Base-by-base conservation (phyloP, 345 rosid species). In the Isatis tinctoria region DNA sequence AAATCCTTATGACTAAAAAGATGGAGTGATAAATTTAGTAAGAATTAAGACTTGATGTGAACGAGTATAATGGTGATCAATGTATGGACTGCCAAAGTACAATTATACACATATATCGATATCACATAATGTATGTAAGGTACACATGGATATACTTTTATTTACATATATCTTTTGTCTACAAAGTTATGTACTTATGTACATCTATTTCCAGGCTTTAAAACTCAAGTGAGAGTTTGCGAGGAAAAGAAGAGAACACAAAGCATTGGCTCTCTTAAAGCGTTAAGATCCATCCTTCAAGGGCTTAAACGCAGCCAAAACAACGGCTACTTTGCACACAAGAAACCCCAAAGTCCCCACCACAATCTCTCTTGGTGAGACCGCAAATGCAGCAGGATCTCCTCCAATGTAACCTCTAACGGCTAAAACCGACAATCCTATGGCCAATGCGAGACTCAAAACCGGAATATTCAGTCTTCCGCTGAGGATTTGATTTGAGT, bases 331-430 rank as follows among this genome's bases (percentile, higher is more conserved):
- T 85, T 91, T 93, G 77, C 98, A 89, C 11, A 80, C 85, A 45
- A 94, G 85, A 80, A 94, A 94, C 43, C 96, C 98, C 54, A 82
- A 54, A 91, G 84, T 86, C 30, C 98, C 98, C 3, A 77, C 69
- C 67, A 87, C n/a, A n/a, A 94, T 81, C 57, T 94, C 93, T 75
- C 58, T 86, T 0, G 97, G 85, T 33, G 88, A 81, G 39, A 91
- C 72, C 30, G 33, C 67, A 54, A 94, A 77, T 10, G 57, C 64
- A 58, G 24, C 40, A 1, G 80, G 35, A 61, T 33, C 74, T 66
- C 75, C 91, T 14, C 82, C 89, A 3, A 10, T 58, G 45, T 81
- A 32, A 47, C 76, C 84, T 79, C 79, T 87, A 4, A 76, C 27
- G 27, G 83, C 87, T 13, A 86, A 28, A 18, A 72, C 70, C 26